phyloP scores from a whole-genome alignment of 306 rosid species.

The Purshia tridentata region DNA sequence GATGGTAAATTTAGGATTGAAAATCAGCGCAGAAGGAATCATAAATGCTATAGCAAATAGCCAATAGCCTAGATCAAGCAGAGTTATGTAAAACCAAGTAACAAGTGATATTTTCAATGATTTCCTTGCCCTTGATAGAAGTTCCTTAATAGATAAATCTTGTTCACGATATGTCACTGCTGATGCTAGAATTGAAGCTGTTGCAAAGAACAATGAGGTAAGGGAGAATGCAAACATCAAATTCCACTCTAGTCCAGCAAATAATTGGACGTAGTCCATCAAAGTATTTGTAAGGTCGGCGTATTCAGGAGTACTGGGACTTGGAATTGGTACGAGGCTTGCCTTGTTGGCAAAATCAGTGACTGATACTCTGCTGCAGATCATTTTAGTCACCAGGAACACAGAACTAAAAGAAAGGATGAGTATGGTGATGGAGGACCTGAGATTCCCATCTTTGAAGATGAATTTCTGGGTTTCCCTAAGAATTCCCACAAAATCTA shows the following conservation, averaged over 20 bases:
- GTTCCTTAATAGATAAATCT: neutral
- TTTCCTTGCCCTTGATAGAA: neutral
- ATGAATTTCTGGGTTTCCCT: neutral
- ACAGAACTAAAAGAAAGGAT: neutral
- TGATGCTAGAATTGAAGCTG: slow-evolving; percentile 3
- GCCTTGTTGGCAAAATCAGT: neutral
- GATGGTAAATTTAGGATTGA: neutral
- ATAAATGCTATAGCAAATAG: neutral
- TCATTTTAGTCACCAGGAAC: neutral
- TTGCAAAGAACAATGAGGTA: neutral
- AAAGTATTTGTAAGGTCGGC: neutral
- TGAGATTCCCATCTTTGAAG: slow-evolving; percentile 2
- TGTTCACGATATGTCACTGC: neutral
- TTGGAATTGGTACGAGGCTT: neutral
- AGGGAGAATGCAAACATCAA: neutral
- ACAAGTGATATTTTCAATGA: slow-evolving; percentile 14
- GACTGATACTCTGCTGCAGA: slow-evolving; percentile 6
- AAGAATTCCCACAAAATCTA: neutral
- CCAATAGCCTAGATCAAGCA: slow-evolving; percentile 16
- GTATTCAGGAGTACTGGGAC: neutral
- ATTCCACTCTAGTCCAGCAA: neutral
- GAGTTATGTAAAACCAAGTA: slow-evolving; percentile 16
- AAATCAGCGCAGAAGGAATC: neutral
- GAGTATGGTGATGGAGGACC: neutral
- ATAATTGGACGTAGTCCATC: neutral